Base-by-base conservation (phyloP, 108 stramenopile genomes). In the Parietichytrium sp. region DNA sequence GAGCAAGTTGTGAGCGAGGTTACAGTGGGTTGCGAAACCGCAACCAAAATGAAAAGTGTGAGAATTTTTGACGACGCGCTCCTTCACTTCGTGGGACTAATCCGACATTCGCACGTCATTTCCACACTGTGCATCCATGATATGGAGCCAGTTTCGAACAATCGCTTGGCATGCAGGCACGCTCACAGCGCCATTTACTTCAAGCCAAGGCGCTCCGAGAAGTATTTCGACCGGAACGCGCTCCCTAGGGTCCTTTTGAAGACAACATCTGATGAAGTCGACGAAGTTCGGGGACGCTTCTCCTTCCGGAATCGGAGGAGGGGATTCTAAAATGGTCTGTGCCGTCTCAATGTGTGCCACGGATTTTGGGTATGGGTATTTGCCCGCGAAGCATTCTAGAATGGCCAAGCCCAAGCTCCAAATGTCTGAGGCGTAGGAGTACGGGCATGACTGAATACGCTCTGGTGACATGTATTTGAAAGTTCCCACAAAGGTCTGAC, bases 401-500 rank as follows among this genome's bases (percentile, higher is more conserved):
- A 90, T 47, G 16, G 87, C 86, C 29, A 91, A 48, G 8, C 90
- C 90, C 12, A 90, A 30, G 36, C 55, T 53, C 90, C 90, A 91
- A 15, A 90, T 49, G 79, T 91, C 90, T 27, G 54, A 48, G 26
- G 82, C 61, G 52, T 88, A 90, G 7, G 33, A 38, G 77, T 90
- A 90, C 42, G 72, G 51, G 42, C 72, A 50, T 25, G 30, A 83
- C 49, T 50, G 48, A 3, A 91, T 86, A 20, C 90, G 84, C 80
- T 91, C 90, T 6, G 90, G 90, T 2, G 55, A 80, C 89, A 91
- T 88, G 86, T 91, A 90, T 81, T 90, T 88, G 85, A 91, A 91
- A 4, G 90, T 90, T 42, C 90, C 90, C 13, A 91, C 90, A 51
- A 91, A 91, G 6, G 90, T 90, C 20, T 88, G 87, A 38, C 88